Evolutionary conservation across 257 asterid genomes (phyloP).

Genomic region (Ligustrum vulgare): DNA sequence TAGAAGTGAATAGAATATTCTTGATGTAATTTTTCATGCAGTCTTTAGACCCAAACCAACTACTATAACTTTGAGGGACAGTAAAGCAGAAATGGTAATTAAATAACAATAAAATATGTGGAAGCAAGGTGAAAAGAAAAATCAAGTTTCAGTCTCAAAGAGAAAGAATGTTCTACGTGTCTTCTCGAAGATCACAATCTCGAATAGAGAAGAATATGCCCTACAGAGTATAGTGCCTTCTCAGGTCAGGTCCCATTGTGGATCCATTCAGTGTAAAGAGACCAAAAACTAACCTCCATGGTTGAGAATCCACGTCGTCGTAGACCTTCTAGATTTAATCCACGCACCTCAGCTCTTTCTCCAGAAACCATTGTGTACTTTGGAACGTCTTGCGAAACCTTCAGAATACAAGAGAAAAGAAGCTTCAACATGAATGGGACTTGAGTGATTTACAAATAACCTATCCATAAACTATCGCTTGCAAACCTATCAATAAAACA

Average conservation of each 20-base stretch:
- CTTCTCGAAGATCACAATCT: background rate
- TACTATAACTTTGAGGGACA: background rate
- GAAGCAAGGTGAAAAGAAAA: background rate
- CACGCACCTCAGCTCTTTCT: constrained; percentile 95
- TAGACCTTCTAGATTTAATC: constrained; percentile 87
- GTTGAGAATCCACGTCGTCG: constrained; percentile 78
- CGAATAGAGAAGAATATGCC: background rate
- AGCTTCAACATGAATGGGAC: constrained; percentile 13
- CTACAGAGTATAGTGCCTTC: background rate
- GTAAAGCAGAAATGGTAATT: background rate
- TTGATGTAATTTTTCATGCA: background rate
- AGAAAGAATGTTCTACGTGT: background rate
- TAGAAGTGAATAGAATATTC: background rate
- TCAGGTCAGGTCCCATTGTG: background rate
- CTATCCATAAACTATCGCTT: background rate
- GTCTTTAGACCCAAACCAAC: background rate
- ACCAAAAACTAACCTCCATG: constrained; percentile 57
- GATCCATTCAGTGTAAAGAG: background rate
- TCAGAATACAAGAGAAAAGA: constrained; percentile 6
- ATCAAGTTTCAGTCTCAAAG: background rate
- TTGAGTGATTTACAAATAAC: background rate
- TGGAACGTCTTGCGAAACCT: constrained; percentile 96
- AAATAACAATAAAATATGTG: background rate
- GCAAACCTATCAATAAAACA: background rate
- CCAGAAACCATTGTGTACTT: constrained; percentile 91